Evolutionary conservation across 2,329 filamentous ascomycete genomes (phyloP), one percentile per base, ranked within the genome.

Genomic region (Tolypocladium guangdongense): DNA sequence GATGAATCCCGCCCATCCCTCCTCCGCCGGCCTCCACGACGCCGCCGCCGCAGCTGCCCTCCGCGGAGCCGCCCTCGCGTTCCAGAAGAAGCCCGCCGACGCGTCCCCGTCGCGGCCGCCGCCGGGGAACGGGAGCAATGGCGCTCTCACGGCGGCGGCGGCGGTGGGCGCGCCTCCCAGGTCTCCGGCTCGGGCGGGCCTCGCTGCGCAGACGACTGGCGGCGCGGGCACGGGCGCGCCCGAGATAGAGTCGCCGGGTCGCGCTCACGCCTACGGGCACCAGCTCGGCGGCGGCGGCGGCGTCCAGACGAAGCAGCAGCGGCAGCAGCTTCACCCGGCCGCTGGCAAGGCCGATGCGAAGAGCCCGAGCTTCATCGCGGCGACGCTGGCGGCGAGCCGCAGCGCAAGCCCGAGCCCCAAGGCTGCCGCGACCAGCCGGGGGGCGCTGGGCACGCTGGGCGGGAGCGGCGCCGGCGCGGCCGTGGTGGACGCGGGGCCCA

Each of bases 331-430:
- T 36, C 55, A 62, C 46, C 56, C 60, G 10, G 57, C 54, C 54
- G 20, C 50, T 50, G 33, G 57, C 53, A 32, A 16, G 55, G 54
- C 63, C 52, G 74, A 74, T 54, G 62, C 69, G 16, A 77, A 76
- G 55, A 83, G 78, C 47, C 75, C 82, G 7, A 72, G 85, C 80
- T 68, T 71, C 55, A 73, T 73, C 51, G 70, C 71, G 16, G 84
- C 83, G 22, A 83, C 81, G 53, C 74, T 84, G 63, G 79, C 81
- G 18, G 76, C 73, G 30, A 81, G 80, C 57, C 71, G 77, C 5
- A 77, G 67, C 54, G 74, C 71, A 30, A 75, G 72, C 54, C 69
- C 72, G 12, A 67, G 62, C 8, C 63, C 66, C 8, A 64, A 58
- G 47, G 20, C 22, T 20, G 5, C 27, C 20, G 54, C 53, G 50